Evolutionary conservation across 2,329 filamentous ascomycete species (phyloP).

Genomic region (Aspergillus oerlinghausenensis): DNA sequence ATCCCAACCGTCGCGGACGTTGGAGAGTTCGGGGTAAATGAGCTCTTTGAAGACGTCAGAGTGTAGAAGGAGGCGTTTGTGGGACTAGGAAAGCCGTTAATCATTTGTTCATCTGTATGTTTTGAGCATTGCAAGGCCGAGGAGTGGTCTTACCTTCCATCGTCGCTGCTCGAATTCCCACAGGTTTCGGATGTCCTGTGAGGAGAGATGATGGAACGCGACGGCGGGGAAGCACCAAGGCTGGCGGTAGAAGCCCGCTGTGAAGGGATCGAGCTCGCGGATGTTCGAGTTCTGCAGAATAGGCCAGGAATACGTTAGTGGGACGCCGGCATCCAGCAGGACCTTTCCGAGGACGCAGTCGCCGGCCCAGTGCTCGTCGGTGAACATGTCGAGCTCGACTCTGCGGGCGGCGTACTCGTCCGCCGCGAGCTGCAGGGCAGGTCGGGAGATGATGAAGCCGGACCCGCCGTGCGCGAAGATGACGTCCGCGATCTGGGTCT

Average conservation of each 20-base stretch:
- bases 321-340: slow-evolving; percentile 43
- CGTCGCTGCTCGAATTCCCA: slow-evolving; percentile 47
- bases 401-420: slow-evolving; percentile 41
- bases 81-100: background rate
- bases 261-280: slow-evolving; percentile 42
- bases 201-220: slow-evolving; percentile 47
- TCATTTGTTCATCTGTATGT: background rate
- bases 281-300: slow-evolving; percentile 41
- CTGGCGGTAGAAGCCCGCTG: slow-evolving; percentile 34
- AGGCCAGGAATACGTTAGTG: slow-evolving; percentile 46
- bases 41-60: slow-evolving; percentile 35
- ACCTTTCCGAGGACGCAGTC: slow-evolving; percentile 49
- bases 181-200: slow-evolving; percentile 40
- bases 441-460: slow-evolving; percentile 49
- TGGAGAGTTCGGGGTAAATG: slow-evolving; percentile 29
- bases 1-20: slow-evolving; percentile 30
- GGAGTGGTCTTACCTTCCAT: slow-evolving; percentile 53
- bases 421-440: slow-evolving; percentile 44
- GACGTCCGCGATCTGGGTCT: slow-evolving; percentile 48
- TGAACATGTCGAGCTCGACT: slow-evolving; percentile 43
- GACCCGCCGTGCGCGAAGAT: slow-evolving; percentile 52
- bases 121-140: background rate
- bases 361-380: slow-evolving; percentile 46
- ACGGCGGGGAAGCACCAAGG: slow-evolving; percentile 50
- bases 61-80: slow-evolving; percentile 27